Conservation (phyloP, 2,329 filamentous ascomycete genomes). For the Sodiomyces alkalinus region DNA sequence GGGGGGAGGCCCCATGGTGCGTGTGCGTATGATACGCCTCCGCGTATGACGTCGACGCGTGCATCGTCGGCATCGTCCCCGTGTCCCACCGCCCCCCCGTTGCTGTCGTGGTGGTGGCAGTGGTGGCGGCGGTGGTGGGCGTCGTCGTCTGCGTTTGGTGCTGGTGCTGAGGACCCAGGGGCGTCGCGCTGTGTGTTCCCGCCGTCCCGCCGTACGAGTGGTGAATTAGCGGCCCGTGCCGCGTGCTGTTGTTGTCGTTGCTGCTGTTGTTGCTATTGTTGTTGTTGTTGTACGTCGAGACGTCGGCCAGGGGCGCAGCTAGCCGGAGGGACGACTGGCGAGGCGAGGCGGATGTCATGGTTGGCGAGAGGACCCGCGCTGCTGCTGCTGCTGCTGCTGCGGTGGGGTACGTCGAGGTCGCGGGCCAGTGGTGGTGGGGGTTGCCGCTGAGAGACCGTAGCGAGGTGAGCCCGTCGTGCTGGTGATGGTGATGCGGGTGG, state of each 20-base stretch:
- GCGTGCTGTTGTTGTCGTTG: conserved; percentile 20
- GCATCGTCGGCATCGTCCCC: conserved; percentile 10
- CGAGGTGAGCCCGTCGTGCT: conserved; percentile 35
- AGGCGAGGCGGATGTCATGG: conserved; percentile 21
- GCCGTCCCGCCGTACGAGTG: conserved; percentile 26
- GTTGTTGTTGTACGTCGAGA: conserved; percentile 25
- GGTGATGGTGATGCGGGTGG: too few relatives aligned
- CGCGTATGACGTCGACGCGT: conserved; percentile 18
- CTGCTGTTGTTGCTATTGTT: conserved; percentile 17
- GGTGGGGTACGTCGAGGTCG: conserved; percentile 27
- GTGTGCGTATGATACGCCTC: conserved; percentile 23
- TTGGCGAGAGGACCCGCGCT: conserved; percentile 28
- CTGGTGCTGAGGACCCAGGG: conserved; percentile 19
- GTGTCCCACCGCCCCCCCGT: conserved; percentile 27
- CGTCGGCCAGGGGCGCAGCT: conserved; percentile 18
- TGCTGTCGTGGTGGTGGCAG: too few relatives aligned
- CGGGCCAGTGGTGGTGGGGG: conserved; percentile 31
- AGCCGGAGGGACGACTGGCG: conserved; percentile 8
- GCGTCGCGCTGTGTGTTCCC: conserved; percentile 22
- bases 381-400: conserved; percentile 15
- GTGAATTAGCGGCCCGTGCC: too few relatives aligned
- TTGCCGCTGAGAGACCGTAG: conserved; percentile 35
- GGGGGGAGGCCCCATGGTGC: conserved; percentile 17
- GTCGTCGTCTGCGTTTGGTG: conserved; percentile 6
- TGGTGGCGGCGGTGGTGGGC: conserved; percentile 2